Percentiles rank a stretch among this genome's conserved stretches.
phyloP scores from a whole-genome alignment of 2,329 filamentous ascomycete genomes.

The Fusarium lateritium region DNA sequence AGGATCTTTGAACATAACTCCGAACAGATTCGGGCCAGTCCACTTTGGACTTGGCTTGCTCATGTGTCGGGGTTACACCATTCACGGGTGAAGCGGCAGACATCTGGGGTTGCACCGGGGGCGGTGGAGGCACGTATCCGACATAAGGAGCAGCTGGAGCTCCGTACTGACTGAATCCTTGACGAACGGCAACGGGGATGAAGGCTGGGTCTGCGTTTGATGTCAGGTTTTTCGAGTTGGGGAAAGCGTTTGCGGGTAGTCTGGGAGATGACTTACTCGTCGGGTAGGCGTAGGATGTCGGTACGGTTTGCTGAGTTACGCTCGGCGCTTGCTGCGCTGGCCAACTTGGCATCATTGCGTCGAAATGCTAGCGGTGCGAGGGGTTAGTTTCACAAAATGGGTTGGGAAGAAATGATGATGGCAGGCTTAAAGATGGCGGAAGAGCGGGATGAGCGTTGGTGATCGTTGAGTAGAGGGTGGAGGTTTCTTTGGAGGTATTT shows the following conservation, averaged over 20 bases:
- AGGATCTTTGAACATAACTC: slow-evolving; percentile 90
- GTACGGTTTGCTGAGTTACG: slow-evolving; percentile 56
- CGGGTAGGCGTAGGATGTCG: slow-evolving; percentile 57
- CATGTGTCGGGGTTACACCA: slow-evolving; percentile 49
- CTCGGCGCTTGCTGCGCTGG: slow-evolving; percentile 59
- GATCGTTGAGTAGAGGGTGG: slow-evolving; percentile 25
- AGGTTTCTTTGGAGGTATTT: slow-evolving; percentile 44
- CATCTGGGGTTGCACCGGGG: slow-evolving; percentile 47
- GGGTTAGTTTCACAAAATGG: slow-evolving; percentile 47
- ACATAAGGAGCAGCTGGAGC: slow-evolving; percentile 55
- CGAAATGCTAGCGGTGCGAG: slow-evolving; percentile 36
- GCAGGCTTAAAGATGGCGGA: slow-evolving; percentile 19
- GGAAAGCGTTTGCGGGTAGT: background rate
- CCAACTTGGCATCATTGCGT: slow-evolving; percentile 57
- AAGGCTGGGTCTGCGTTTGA: slow-evolving; percentile 66
- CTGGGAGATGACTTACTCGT: slow-evolving; percentile 53
- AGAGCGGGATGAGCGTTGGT: slow-evolving; percentile 29
- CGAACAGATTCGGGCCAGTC: slow-evolving; percentile 89
- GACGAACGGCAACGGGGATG: slow-evolving; percentile 73
- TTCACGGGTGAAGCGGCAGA: slow-evolving; percentile 46
- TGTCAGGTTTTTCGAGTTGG: slow-evolving; percentile 43
- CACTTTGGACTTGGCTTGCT: slow-evolving; percentile 71
- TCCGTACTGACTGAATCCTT: slow-evolving; percentile 67
- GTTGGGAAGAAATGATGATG: slow-evolving; percentile 33
- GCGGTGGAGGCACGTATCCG: slow-evolving; percentile 51